A percentile compares a stretch with the other conserved stretches of the same genome.
phyloP scores from a whole-genome alignment of 192 early-diverging fungal genomes.

The Backusella australiensis region DNA sequence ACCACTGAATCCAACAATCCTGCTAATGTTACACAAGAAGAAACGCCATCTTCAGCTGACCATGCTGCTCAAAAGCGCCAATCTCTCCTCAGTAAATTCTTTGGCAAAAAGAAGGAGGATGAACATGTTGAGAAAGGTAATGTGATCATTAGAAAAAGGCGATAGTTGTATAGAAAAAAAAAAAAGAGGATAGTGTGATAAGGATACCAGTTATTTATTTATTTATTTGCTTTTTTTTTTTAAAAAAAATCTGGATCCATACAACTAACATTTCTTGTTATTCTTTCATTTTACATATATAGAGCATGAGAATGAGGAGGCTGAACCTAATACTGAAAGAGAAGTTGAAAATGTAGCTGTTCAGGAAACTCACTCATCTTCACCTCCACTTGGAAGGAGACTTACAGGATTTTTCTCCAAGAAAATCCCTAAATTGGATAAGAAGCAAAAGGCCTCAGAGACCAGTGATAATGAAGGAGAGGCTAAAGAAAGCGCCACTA shows the following conservation, averaged over 20 bases:
- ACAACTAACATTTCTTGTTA: not conserved
- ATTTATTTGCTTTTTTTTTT: not conserved
- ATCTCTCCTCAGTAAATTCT: conserved; percentile 4
- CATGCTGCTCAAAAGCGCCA: not conserved
- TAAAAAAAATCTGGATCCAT: not conserved
- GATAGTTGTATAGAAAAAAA: not conserved
- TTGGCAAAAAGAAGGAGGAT: conserved; percentile 3
- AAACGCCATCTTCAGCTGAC: conserved; percentile 1
- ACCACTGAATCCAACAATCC: not conserved
- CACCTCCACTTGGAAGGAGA: conserved; percentile 1
- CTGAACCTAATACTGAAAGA: conserved; percentile 6
- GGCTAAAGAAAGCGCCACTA: not conserved
- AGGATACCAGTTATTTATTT: not conserved
- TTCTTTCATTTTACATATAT: not conserved
- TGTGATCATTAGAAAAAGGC: not conserved
- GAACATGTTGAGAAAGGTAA: not conserved
- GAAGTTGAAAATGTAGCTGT: not conserved
- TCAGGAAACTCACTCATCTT: not conserved
- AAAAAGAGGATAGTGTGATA: not conserved
- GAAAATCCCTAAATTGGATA: not conserved
- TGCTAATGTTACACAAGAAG: not conserved
- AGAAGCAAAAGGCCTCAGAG: not conserved
- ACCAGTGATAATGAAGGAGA: not conserved
- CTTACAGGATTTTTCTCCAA: not conserved
- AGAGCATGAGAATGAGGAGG: not conserved